phyloP scores from a whole-genome alignment of 2,329 filamentous ascomycete genomes.

The Exophiala viscosa region DNA sequence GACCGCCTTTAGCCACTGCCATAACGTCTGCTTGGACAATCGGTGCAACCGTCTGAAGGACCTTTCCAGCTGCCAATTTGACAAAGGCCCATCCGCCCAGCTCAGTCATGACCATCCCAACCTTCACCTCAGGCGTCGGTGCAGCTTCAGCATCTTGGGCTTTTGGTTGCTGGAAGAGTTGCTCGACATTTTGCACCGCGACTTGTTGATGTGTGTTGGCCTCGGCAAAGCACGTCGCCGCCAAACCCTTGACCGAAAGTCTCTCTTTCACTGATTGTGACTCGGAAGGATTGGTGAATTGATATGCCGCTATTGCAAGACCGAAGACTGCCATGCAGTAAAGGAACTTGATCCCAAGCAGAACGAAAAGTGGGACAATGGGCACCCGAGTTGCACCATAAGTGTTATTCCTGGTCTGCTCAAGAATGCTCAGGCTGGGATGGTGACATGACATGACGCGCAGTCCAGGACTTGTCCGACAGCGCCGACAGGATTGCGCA shows the following conservation, averaged over 20 bases:
- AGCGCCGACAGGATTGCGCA: too few relatives aligned
- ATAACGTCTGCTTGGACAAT: background rate
- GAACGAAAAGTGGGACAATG: constrained; percentile 1
- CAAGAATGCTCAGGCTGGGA: background rate
- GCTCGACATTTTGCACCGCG: constrained; percentile 1
- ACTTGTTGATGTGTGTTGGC: background rate
- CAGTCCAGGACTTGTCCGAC: too few relatives aligned
- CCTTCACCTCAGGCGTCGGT: background rate
- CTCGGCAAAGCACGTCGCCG: background rate
- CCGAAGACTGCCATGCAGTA: background rate
- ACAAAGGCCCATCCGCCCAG: background rate
- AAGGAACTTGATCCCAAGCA: background rate
- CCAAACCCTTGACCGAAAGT: background rate
- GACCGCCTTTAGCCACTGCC: background rate
- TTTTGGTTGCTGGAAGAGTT: constrained; percentile 1
- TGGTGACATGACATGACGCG: too few relatives aligned
- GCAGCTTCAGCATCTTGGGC: background rate
- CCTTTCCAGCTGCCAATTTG: background rate
- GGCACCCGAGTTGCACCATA: background rate
- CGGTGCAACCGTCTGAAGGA: background rate
- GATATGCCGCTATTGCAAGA: background rate
- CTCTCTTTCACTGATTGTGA: background rate
- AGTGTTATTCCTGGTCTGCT: background rate
- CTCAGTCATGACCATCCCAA: background rate
- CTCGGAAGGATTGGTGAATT: background rate